Conservation (phyloP, 495 filamentous ascomycete genomes). For the Penicillium lividum region DNA sequence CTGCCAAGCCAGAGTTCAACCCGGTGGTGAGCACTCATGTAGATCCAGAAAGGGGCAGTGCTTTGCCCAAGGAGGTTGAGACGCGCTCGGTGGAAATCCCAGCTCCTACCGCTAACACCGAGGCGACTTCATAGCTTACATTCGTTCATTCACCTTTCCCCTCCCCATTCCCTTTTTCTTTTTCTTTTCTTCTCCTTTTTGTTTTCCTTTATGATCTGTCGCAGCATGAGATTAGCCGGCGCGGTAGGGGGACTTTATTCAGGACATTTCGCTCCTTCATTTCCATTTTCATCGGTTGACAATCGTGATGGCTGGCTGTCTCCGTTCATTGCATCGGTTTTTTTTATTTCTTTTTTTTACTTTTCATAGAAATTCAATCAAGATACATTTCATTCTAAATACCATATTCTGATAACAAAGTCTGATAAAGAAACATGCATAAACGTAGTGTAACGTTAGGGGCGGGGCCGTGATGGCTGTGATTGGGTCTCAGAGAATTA, state of each 20-base stretch:
- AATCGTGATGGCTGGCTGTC: slow-evolving; percentile 12
- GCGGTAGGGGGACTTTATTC: slow-evolving; percentile 10
- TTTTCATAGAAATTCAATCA: slow-evolving; percentile 9
- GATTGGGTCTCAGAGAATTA: slow-evolving; percentile 15
- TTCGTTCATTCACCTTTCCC: slow-evolving; percentile 1
- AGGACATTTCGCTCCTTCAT: neutral
- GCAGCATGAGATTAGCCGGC: slow-evolving; percentile 30
- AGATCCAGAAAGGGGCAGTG: slow-evolving; percentile 16
- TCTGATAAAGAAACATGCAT: neutral
- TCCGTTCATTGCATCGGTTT: slow-evolving; percentile 6
- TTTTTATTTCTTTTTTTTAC: neutral
- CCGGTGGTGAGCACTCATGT: slow-evolving; percentile 14
- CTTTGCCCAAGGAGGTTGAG: slow-evolving; percentile 41
- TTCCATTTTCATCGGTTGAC: slow-evolving; percentile 8
- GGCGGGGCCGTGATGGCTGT: slow-evolving; percentile 1
- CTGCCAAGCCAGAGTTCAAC: slow-evolving; percentile 6
- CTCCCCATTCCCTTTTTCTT: neutral
- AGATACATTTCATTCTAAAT: neutral
- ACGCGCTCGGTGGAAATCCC: slow-evolving; percentile 43
- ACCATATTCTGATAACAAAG: neutral
- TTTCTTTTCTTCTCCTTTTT: slow-evolving; percentile 9
- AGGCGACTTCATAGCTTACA: slow-evolving; percentile 32
- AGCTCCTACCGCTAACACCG: slow-evolving; percentile 22
- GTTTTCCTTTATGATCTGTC: slow-evolving; percentile 4
- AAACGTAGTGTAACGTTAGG: neutral